These are phyloP conservation scores for Monoraphidium neglectum DNA, from an alignment of 139 green algal species.

Conservation along the genomic window DNA sequence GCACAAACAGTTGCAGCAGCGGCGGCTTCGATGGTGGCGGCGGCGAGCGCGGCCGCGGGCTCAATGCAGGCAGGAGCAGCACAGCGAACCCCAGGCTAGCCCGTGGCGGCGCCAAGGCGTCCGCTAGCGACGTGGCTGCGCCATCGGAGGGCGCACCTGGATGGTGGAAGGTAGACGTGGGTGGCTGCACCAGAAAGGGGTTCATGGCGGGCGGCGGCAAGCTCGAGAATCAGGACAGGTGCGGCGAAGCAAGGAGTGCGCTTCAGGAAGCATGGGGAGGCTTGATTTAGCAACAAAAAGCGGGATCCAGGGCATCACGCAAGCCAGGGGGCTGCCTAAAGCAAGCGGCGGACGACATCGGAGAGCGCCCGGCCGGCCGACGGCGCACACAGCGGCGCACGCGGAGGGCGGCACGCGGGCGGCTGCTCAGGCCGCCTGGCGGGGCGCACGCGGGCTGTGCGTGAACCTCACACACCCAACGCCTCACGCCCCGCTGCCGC, in stretches of 20 bases:
- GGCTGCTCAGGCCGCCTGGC: too few species aligned
- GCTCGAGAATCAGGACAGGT: slow-evolving; percentile 32
- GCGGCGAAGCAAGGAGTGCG: background rate
- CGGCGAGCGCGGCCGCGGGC: slow-evolving; percentile 1
- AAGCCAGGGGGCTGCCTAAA: background rate
- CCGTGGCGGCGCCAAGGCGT: background rate
- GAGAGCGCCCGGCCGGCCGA: background rate
- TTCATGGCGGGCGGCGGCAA: slow-evolving; percentile 26
- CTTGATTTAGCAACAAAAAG: background rate
- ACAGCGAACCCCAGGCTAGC: background rate
- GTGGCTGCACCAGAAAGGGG: slow-evolving; percentile 18
- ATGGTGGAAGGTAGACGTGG: slow-evolving; percentile 9
- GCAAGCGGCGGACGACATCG: background rate
- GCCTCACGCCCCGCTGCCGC: too few species aligned
- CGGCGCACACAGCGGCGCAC: too few species aligned
- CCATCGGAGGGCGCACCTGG: background rate
- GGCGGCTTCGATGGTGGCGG: background rate
- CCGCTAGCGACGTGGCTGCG: background rate
- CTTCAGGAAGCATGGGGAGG: background rate
- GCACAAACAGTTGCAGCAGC: background rate
- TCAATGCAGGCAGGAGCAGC: background rate
- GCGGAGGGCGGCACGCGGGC: too few species aligned
- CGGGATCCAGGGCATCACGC: background rate
- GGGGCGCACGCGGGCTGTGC: too few species aligned
- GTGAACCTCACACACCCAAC: too few species aligned